Evolutionary conservation across 164 flowering plant genomes (phyloP).

Genomic region (Macadamia tetraphylla): DNA sequence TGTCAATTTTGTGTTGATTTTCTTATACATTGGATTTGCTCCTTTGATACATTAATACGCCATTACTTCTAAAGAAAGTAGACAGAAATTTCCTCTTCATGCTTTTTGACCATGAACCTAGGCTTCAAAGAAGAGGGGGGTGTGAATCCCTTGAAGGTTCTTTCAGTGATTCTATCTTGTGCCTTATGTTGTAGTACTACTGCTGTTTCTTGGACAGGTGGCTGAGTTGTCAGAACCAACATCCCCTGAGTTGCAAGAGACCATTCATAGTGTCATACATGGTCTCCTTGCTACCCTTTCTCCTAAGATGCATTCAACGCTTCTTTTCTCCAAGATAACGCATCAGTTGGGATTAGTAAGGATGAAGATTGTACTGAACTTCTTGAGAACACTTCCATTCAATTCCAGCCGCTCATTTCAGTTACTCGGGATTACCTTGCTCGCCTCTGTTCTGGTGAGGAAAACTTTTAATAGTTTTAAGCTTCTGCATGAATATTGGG

Average conservation of each 20-base stretch:
- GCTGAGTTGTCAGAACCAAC: conserved; percentile 82
- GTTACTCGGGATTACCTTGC: conserved; percentile 77
- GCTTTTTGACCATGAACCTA: too few relatives aligned
- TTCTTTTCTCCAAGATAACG: conserved; percentile 37
- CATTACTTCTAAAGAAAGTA: too few relatives aligned
- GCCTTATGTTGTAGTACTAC: neutral
- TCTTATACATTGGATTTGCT: too few relatives aligned
- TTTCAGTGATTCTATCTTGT: too few relatives aligned
- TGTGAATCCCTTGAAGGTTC: too few relatives aligned
- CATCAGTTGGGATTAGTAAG: conserved; percentile 32
- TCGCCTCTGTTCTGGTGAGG: conserved; percentile 82
- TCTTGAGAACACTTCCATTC: conserved; percentile 65
- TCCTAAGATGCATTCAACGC: conserved; percentile 73
- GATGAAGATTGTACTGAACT: conserved; percentile 55
- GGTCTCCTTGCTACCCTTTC: conserved; percentile 87
- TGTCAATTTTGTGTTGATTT: too few relatives aligned
- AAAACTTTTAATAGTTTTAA: neutral
- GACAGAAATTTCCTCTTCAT: too few relatives aligned
- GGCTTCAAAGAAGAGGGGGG: too few relatives aligned
- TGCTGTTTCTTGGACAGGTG: conserved; percentile 38
- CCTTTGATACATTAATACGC: too few relatives aligned
- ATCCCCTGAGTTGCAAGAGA: conserved; percentile 56
- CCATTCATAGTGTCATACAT: conserved; percentile 65
- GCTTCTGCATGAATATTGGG: neutral
- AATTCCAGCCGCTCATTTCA: conserved; percentile 71